phyloP scores from a whole-genome alignment of 75 land plant species.

The Sequoia sempervirens region DNA sequence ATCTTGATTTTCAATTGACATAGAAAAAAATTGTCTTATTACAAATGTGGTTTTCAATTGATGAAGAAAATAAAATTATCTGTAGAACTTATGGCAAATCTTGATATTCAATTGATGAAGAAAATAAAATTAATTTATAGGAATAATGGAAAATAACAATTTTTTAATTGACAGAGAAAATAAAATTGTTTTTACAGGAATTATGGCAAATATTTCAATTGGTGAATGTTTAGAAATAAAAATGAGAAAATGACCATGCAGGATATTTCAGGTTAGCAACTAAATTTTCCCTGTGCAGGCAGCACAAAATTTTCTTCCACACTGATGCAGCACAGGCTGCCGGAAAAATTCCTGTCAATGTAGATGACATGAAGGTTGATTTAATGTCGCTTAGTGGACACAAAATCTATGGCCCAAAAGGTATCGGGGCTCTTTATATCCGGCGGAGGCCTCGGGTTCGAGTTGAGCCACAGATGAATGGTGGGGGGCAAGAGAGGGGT shows the following conservation, averaged over 20 bases:
- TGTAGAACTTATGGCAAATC: too few species aligned
- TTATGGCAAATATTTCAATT: neutral
- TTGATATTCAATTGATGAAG: too few species aligned
- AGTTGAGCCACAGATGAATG: slow-evolving; percentile 96
- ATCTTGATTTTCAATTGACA: too few species aligned
- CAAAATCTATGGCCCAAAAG: slow-evolving; percentile 97
- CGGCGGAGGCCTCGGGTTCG: slow-evolving; percentile 84
- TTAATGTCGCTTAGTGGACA: slow-evolving; percentile 94
- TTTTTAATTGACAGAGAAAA: neutral
- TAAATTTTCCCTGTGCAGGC: slow-evolving; percentile 34
- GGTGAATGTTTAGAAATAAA: neutral
- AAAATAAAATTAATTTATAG: neutral
- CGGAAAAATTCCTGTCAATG: slow-evolving; percentile 86
- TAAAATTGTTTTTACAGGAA: neutral
- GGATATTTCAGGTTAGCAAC: neutral
- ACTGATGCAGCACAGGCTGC: slow-evolving; percentile 95
- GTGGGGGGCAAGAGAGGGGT: slow-evolving; percentile 97
- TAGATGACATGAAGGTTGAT: slow-evolving; percentile 74
- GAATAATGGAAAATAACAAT: neutral
- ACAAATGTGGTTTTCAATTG: neutral
- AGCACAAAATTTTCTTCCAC: slow-evolving; percentile 64
- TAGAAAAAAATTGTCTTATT: neutral
- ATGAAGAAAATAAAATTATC: neutral
- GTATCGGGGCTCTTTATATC: slow-evolving; percentile 87
- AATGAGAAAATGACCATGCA: neutral